Base-by-base conservation (phyloP, 345 rosid species). In the Cardamine chenopodiifolia region DNA sequence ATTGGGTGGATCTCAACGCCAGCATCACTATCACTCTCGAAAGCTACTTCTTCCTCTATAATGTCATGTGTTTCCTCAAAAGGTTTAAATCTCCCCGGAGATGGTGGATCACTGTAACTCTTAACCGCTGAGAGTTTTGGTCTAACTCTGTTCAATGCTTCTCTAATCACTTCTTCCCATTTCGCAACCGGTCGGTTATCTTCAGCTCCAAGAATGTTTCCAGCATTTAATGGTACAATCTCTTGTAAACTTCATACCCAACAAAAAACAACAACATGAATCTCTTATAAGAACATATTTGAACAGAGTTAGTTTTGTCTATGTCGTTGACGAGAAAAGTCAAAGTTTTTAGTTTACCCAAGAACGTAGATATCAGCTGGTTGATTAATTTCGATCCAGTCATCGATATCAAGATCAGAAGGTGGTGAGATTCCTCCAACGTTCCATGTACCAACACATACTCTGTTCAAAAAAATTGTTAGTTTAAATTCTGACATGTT, bases 201-300 rank as follows among this genome's bases (percentile, higher is more conserved):
- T 88, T 94, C 97, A 26, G 96, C 88, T 44, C 98, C 98, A 62
- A 94, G 91, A 42, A 94, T 86, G 75, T 94, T 94, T 57, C 96
- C 98, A 62, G 98, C 93, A 79, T 86, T 94, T 54, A 94, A 84
- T 19, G 98, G 97, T 49, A 94, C 96, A 48, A 94, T 90, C 82
- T 94, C 98, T 86, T 91, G 98, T 68, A 94, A 80, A 66, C 98
- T 94, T 73, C 23, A 76, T 31, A 42, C 15, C 50, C 42, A 59
- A 67, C 32, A 31, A 58, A 3, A 74, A 42, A 45, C 1, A 56
- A 49, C 2, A 58, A 12, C 14, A 37, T 14, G 5, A 23, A 18
- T 58, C 44, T 74, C 25, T 39, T 2, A 31, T 29, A 45, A 35
- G 34, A 74, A 66, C 35, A 74, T 64, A 59, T 4, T 19, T 55